phyloP scores from a whole-genome alignment of 1,139 yeast genomes.

The Meyerozyma athensensis region DNA sequence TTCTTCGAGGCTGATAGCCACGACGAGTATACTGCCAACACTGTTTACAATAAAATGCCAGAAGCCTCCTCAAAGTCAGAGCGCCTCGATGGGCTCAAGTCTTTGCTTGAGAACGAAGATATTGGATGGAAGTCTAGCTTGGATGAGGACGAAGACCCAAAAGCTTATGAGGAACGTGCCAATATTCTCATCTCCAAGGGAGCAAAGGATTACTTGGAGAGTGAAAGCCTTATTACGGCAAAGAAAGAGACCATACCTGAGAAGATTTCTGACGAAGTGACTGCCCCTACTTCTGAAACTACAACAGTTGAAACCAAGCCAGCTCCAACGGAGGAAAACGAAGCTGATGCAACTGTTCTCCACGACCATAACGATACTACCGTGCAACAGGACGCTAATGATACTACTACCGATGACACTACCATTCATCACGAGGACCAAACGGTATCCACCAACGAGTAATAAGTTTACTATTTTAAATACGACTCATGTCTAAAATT shows the following conservation, averaged over 20 bases:
- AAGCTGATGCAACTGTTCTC: constrained; percentile 34
- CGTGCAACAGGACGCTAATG: constrained; percentile 40
- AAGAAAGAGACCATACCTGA: constrained; percentile 9
- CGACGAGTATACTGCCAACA: constrained; percentile 69
- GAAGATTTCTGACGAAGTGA: constrained; percentile 6
- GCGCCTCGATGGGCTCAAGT: constrained; percentile 23
- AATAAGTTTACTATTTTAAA: background rate
- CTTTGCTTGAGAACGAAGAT: constrained; percentile 29
- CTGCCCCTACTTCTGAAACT: constrained; percentile 5
- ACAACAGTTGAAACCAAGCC: constrained; percentile 6
- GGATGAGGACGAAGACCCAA: constrained; percentile 20
- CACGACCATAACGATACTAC: constrained; percentile 42
- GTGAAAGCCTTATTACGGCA: constrained; percentile 8
- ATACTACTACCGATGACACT: constrained; percentile 40
- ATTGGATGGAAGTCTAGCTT: constrained; percentile 37
- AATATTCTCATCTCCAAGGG: constrained; percentile 30
- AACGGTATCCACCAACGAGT: constrained; percentile 18
- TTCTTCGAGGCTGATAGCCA: constrained; percentile 79
- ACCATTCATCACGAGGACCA: constrained; percentile 31
- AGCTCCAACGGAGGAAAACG: constrained; percentile 12
- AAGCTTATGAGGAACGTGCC: constrained; percentile 21
- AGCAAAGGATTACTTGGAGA: constrained; percentile 24
- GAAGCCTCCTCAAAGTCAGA: constrained; percentile 21
- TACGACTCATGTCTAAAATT: background rate
- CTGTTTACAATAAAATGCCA: constrained; percentile 35